phyloP scores from a whole-genome alignment of 768 basidiomycete species.

The Naematelia aurantialba region DNA sequence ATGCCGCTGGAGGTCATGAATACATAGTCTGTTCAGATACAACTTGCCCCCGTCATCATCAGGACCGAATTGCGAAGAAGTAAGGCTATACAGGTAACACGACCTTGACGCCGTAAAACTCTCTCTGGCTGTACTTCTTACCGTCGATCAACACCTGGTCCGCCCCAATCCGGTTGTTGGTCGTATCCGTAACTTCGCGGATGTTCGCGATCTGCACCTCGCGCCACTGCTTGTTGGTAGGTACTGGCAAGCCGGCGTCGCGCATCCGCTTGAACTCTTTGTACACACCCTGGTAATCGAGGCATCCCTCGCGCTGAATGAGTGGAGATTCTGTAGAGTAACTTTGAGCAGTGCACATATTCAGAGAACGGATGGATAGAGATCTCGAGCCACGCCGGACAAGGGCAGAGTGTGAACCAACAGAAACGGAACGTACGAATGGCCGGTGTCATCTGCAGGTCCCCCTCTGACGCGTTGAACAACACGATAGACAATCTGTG shows the following conservation, averaged over 20 bases:
- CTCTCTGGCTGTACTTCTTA: constrained; percentile 22
- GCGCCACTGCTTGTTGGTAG: constrained; percentile 44
- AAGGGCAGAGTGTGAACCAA: too few species aligned
- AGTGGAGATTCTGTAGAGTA: constrained; percentile 33
- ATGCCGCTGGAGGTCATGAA: too few species aligned
- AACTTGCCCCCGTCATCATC: too few species aligned
- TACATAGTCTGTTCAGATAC: too few species aligned
- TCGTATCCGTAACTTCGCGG: constrained; percentile 26
- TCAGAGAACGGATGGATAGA: constrained; percentile 5
- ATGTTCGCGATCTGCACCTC: constrained; percentile 42
- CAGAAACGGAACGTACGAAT: constrained; percentile 16
- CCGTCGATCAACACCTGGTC: constrained; percentile 16
- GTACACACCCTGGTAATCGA: constrained; percentile 45
- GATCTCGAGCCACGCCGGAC: not conserved
- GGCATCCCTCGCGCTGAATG: constrained; percentile 43
- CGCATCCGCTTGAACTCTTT: constrained; percentile 42
- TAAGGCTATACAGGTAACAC: constrained; percentile 36
- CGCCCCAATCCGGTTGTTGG: constrained; percentile 31
- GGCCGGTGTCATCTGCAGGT: constrained; percentile 33
- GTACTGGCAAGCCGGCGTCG: constrained; percentile 42
- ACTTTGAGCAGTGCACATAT: constrained; percentile 27
- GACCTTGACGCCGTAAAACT: constrained; percentile 31
- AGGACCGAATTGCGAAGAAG: too few species aligned
- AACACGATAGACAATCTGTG: constrained; percentile 32
- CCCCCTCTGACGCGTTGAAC: constrained; percentile 26